Base-by-base conservation (phyloP, 164 flowering plant species). In the Liquidambar formosana region DNA sequence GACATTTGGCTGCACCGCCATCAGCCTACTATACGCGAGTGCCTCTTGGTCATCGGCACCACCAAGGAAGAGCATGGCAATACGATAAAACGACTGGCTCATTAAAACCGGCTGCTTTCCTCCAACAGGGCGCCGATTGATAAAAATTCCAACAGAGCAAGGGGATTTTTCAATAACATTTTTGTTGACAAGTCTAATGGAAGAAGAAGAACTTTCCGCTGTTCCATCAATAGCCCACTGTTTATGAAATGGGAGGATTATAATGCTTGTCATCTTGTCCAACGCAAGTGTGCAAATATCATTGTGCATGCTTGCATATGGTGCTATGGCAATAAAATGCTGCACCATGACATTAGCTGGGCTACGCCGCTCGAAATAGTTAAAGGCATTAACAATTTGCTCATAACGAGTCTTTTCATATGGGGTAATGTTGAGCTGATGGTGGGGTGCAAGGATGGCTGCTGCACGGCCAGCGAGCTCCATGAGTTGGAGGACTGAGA, bases 1-100 rank as follows among this genome's bases (percentile, higher is more conserved):
- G 1, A 77, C 60, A 14, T 60, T 57, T 0, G 75, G 82, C 22
- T 84, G 69, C 6, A 61, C 61, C 0, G 76, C 76, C 79, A 83
- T 76, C 1, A 82, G 69, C n/a, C 27, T 65, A 4, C 63, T 68
- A 15, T 72, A 78, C 0, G 86, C 81, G 8, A 85, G 60, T n/a
- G 85, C 83, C 70, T 85, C 92, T 27, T 80, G 28, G 57, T 88
- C 89, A 49, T 88, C 92, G 0, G 65, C 26, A 0, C 92, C 89
- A 0, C 80, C 86, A 1, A 83, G 8, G 75, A 80, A 86, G 8
- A 88, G 33, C 64, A 82, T 8, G 0, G 57, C 77, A 0, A 87
- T 59, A 16, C 48, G 66, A 21, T 62, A 77, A 0, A 25, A 45
- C 18, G 63, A 14, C 70, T 67, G 44, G 9, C 51, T 41, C 33